These are phyloP conservation scores for Microcera coccophila DNA, from an alignment of 2,329 filamentous ascomycete genomes.

Conservation along the genomic window DNA sequence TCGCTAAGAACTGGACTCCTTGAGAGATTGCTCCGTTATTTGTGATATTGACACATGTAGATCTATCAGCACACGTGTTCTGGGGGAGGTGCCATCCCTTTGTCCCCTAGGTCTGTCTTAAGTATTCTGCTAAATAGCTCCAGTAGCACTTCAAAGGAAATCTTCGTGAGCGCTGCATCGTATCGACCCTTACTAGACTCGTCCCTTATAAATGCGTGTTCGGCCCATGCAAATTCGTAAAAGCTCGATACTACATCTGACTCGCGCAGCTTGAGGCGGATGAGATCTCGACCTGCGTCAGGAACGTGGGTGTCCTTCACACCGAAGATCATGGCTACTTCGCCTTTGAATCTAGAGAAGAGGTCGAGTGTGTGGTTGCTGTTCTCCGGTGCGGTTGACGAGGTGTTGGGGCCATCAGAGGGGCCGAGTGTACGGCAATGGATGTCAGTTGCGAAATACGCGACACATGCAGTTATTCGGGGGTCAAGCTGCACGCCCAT, in stretches of 20 bases:
- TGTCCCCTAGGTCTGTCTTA: constrained; percentile 72
- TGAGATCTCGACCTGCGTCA: constrained; percentile 74
- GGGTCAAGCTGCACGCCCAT: constrained; percentile 64
- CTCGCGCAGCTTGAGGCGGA: constrained; percentile 76
- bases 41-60: neutral
- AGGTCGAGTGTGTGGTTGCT: constrained; percentile 52
- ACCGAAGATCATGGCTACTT: constrained; percentile 86
- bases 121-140: constrained; percentile 78
- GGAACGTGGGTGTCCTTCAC: constrained; percentile 89
- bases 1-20: neutral
- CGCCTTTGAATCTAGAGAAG: constrained; percentile 68
- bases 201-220: constrained; percentile 92
- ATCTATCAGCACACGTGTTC: constrained; percentile 65
- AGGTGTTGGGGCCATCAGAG: constrained; percentile 45
- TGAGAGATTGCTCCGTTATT: too few species aligned
- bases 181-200: constrained; percentile 92
- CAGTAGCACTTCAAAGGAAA: constrained; percentile 86
- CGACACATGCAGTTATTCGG: constrained; percentile 70
- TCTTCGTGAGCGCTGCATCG: constrained; percentile 78
- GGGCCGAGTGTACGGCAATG: constrained; percentile 74
- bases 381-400: constrained; percentile 32
- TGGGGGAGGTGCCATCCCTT: constrained; percentile 55
- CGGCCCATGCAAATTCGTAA: constrained; percentile 88
- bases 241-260: constrained; percentile 72
- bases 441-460: constrained; percentile 92